Evolutionary conservation across 2,329 filamentous ascomycete genomes (phyloP).

Genomic region (Epichloe hybrida): DNA sequence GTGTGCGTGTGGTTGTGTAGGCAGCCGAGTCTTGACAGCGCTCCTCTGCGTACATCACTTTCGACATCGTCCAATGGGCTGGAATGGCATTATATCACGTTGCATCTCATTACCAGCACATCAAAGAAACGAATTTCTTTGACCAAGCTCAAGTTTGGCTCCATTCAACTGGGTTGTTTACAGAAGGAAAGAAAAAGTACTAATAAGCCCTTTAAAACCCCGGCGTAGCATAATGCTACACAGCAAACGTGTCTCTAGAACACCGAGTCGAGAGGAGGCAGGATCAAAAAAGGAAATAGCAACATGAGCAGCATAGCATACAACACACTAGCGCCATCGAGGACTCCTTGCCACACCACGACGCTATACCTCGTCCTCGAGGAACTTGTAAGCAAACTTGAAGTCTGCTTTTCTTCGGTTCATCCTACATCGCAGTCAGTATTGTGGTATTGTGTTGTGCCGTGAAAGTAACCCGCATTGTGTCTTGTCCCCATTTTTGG

Average conservation of each 20-base stretch:
- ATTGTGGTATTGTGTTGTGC: constrained; percentile 3
- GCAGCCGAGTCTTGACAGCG: too few relatives aligned
- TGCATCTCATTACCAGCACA: too few relatives aligned
- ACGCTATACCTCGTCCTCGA: constrained; percentile 72
- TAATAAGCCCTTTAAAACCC: neutral
- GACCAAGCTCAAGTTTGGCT: too few relatives aligned
- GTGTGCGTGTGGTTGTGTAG: too few relatives aligned
- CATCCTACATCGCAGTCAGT: constrained; percentile 55
- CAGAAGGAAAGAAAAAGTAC: too few relatives aligned
- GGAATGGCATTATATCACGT: too few relatives aligned
- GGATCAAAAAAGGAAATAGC: neutral
- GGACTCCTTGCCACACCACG: neutral
- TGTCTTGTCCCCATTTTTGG: neutral
- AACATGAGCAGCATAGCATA: neutral
- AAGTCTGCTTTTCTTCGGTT: constrained; percentile 96
- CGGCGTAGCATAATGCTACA: neutral
- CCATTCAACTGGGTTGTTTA: too few relatives aligned
- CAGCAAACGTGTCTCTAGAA: constrained; percentile 1
- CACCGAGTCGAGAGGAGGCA: neutral
- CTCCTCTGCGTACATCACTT: too few relatives aligned
- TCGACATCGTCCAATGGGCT: too few relatives aligned
- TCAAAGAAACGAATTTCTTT: too few relatives aligned
- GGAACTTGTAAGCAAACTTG: constrained; percentile 95
- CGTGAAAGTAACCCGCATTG: neutral
- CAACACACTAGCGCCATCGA: neutral